A percentile compares a stretch with the other conserved stretches of the same genome.
phyloP scores from a whole-genome alignment of 1,284 basidiomycete species.

The Heterobasidion irregulare region DNA sequence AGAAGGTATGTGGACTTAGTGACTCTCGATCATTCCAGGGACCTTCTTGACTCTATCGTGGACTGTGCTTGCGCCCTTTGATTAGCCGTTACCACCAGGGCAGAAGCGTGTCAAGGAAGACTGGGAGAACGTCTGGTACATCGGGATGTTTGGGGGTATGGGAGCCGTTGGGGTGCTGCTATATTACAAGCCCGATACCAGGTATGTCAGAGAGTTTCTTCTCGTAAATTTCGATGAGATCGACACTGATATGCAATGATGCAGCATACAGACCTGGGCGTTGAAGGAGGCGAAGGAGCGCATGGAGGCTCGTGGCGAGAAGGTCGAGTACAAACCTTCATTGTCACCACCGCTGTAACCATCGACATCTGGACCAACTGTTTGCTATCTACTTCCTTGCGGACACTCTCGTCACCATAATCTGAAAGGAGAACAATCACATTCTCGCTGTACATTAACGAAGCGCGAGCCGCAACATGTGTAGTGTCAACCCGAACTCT shows the following conservation, averaged over 20 bases:
- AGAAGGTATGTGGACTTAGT: slow-evolving; percentile 55
- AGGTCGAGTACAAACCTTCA: slow-evolving; percentile 66
- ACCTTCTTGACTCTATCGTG: no score
- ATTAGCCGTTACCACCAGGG: slow-evolving; percentile 66
- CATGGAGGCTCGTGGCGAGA: slow-evolving; percentile 85
- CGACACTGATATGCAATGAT: not conserved
- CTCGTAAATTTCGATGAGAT: no score
- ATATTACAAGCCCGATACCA: slow-evolving; percentile 95
- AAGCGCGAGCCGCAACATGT: not conserved
- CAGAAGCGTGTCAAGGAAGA: slow-evolving; percentile 81
- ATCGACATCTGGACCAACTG: slow-evolving; percentile 2
- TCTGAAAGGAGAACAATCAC: not conserved
- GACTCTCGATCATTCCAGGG: not conserved
- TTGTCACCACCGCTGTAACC: not conserved
- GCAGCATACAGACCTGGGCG: slow-evolving; percentile 85
- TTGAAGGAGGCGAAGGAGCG: slow-evolving; percentile 79
- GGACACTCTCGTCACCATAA: not conserved
- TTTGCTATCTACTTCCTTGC: not conserved
- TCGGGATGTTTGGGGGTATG: slow-evolving; percentile 89
- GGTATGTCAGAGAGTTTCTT: slow-evolving; percentile 42
- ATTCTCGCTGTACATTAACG: not conserved
- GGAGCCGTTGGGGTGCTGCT: slow-evolving; percentile 68
- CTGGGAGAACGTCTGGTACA: slow-evolving; percentile 86
- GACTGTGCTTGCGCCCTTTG: no score
- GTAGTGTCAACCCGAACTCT: not conserved